Conservation (phyloP, 2,329 filamentous ascomycete genomes). For the Stachybotrys chlorohalonatus region DNA sequence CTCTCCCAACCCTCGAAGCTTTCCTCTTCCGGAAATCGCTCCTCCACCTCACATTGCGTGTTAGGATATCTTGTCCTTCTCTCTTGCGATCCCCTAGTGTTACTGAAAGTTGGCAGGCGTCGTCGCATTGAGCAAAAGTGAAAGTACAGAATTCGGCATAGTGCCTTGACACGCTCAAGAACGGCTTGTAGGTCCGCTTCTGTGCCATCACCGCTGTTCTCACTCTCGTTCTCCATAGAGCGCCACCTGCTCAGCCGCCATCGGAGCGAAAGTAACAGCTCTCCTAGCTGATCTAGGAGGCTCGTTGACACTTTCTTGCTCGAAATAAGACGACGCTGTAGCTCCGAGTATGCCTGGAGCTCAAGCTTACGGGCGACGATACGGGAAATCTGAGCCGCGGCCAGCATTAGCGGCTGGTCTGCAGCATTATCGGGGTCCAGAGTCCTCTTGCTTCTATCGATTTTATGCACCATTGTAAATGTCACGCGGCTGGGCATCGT, state of each 20-base stretch:
- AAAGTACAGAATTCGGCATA: slow-evolving; percentile 3
- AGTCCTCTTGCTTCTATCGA: background rate
- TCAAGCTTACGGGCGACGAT: slow-evolving; percentile 2
- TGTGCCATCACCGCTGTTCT: background rate
- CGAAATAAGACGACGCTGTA: slow-evolving; percentile 1
- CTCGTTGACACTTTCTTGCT: background rate
- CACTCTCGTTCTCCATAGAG: background rate
- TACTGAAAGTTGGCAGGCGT: background rate
- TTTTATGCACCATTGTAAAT: background rate
- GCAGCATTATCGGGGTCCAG: background rate
- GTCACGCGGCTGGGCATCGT: slow-evolving; percentile 1
- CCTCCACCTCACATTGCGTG: background rate
- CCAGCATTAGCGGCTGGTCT: background rate
- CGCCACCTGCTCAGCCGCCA: slow-evolving; percentile 2
- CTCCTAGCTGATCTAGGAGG: background rate
- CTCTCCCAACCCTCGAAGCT: background rate
- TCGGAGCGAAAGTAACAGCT: background rate
- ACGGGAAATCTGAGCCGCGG: background rate
- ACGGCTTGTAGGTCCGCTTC: background rate
- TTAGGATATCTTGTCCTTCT: background rate
- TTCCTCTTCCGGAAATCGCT: background rate
- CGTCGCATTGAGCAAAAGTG: slow-evolving; percentile 1
- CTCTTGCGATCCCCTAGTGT: too few species aligned
- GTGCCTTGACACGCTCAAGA: background rate
- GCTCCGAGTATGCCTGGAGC: background rate